These are phyloP conservation scores for Thalassia testudinum DNA, from an alignment of 116 monocot genomes.

Conservation along the genomic window DNA sequence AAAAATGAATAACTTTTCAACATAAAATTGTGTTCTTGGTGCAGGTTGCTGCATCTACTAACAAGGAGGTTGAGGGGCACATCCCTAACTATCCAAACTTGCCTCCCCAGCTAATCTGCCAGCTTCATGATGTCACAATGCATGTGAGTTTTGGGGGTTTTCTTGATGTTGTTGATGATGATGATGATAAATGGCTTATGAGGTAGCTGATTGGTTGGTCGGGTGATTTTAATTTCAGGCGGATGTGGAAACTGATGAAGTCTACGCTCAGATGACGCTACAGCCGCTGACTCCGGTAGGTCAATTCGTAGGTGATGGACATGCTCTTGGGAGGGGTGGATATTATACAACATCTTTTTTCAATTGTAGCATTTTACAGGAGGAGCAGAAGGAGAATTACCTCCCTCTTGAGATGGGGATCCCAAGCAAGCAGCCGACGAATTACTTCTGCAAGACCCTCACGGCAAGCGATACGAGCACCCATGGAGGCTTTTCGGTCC, in stretches of 20 bases:
- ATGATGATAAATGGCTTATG: neutral
- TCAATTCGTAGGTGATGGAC: too few species aligned
- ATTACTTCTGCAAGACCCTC: constrained; percentile 92
- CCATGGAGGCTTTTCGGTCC: constrained; percentile 91
- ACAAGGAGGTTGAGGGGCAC: constrained; percentile 89
- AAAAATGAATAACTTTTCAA: too few species aligned
- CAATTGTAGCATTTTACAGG: constrained; percentile 17
- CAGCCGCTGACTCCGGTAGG: constrained; percentile 72
- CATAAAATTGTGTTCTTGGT: neutral
- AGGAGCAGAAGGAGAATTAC: constrained; percentile 76
- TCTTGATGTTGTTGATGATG: neutral
- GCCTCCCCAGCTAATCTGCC: constrained; percentile 84
- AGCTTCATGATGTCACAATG: constrained; percentile 91
- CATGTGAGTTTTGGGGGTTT: constrained; percentile 46
- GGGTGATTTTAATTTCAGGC: constrained; percentile 43
- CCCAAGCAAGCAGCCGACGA: constrained; percentile 85
- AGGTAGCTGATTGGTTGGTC: constrained; percentile 10
- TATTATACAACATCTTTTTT: neutral
- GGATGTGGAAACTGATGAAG: constrained; percentile 84
- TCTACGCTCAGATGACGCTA: constrained; percentile 90
- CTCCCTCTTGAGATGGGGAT: constrained; percentile 68
- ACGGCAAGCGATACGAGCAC: constrained; percentile 86
- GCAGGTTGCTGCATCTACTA: constrained; percentile 84
- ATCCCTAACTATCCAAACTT: constrained; percentile 90
- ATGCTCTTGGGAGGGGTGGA: neutral